Percentiles rank a stretch among this genome's conserved stretches.
These are phyloP conservation scores for Bothia castanella DNA, from an alignment of 1,284 basidiomycete genomes.

Conservation along the genomic window DNA sequence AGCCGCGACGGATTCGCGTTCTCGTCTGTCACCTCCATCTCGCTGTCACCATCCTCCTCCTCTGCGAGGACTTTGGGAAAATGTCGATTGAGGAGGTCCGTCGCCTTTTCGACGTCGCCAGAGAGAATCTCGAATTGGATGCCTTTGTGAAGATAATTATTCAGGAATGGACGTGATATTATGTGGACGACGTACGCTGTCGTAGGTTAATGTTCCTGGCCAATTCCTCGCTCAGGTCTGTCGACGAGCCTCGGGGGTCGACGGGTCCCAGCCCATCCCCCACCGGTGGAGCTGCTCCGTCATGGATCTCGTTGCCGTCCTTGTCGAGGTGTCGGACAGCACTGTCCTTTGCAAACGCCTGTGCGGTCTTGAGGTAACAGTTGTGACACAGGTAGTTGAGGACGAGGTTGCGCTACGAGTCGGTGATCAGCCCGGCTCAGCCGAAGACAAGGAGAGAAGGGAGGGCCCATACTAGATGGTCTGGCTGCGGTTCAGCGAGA, in stretches of 20 bases:
- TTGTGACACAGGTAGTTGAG: slow-evolving; percentile 78
- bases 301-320: slow-evolving; percentile 62
- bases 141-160: no score
- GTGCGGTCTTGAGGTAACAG: slow-evolving; percentile 67
- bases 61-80: slow-evolving; percentile 65
- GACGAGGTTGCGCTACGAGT: slow-evolving; percentile 61
- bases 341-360: slow-evolving; percentile 67
- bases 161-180: no score
- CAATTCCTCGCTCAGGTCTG: slow-evolving; percentile 40
- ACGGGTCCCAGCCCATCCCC: slow-evolving; percentile 7
- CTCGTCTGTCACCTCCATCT: slow-evolving; percentile 26
- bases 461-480: slow-evolving; percentile 26
- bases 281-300: slow-evolving; percentile 17
- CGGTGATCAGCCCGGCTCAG: slow-evolving; percentile 9
- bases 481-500: slow-evolving; percentile 24
- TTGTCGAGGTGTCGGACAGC: slow-evolving; percentile 56
- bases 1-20: slow-evolving; percentile 29
- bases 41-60: slow-evolving; percentile 15
- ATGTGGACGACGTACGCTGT: slow-evolving; percentile 47
- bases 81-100: slow-evolving; percentile 56
- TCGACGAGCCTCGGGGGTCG: slow-evolving; percentile 21
- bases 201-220: slow-evolving; percentile 51
- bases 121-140: slow-evolving; percentile 62
- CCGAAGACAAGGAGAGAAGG: background rate
- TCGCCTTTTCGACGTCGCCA: slow-evolving; percentile 69